Evolutionary conservation across 495 filamentous ascomycete genomes (phyloP), one percentile per base, ranked within the genome.

Genomic region (Penicillium taxi): DNA sequence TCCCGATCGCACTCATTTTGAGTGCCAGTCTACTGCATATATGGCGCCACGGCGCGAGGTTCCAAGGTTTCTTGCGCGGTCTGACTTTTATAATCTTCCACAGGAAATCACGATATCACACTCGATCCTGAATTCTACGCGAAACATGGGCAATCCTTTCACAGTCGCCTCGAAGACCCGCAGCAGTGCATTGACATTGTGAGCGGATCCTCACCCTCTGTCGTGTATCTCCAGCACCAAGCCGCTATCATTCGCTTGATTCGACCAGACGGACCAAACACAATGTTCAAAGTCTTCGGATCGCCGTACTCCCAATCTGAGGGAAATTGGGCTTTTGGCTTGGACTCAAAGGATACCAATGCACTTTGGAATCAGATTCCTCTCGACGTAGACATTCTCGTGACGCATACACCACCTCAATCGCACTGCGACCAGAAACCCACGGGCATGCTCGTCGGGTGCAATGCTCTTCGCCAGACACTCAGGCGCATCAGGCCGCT

Each of bases 21-120:
- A 24, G 22, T 11, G 22, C 22, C 6, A 24, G 6, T 24, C 22
- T n/a, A n/a, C n/a, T n/a, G n/a, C n/a, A n/a, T n/a, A n/a, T n/a
- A n/a, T n/a, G n/a, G 13, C 19, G 26, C 26, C 35, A 38, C n/a
- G 26, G 30, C 18, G 27, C 11, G 12, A 28, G 9, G 13, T 39
- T 30, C 19, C 37, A 9, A 17, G 20, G 16, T 38, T 19, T 22
- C 18, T 39, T 30, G 27, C 37, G 14, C 26, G 20, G 16, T 38
- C 24, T 22, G 11, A 21, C 4, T 12, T 9, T 20, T 26, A 33
- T 19, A 34, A 17, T 18, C 24, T n/a, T 18, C 11, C 30, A 48
- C 41, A 85, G 82, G 84, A 16, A 91, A 90, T 50, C 85, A 91
- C 50, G 85, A 91, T 47, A 66, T 88, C 32, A 83, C 81, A 0